Evolutionary conservation across 1,284 basidiomycete genomes (phyloP), one percentile per base, ranked within the genome.

Genomic region (Leccinum colubrinum): DNA sequence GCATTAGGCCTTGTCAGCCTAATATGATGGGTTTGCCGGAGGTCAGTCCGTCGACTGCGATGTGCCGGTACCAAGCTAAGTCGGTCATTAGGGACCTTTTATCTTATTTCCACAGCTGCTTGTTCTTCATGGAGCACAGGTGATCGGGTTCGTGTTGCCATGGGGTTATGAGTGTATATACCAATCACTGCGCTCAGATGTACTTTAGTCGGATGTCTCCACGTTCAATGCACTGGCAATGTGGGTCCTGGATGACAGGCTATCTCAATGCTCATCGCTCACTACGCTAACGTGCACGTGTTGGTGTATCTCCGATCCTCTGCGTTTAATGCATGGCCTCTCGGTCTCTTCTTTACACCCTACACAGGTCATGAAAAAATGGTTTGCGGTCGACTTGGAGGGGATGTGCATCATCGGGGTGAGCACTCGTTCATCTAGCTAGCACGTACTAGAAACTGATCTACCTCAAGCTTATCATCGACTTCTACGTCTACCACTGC

Each of bases 401-500:
- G 52, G 58, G 14, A 74, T 55, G 2, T 73, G 64, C 12, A 66
- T 59, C 11, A 56, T 70, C 7, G 71, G 71, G 39, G 71, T 73
- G 54, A 64, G 69, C 50, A n/a, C 22, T 15, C 15, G 9, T 55
- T 7, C 2, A 4, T 27, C 2, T 3, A 3, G 5, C 39, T 6
- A 4, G 9, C 27, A 14, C 17, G 30, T 33, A 33, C 8, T 15
- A 25, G 3, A 14, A 8, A 20, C 60, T 74, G 48, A 72, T 20
- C 8, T n/a, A 1, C 33, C 0, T 5, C 11, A 43, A 75, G 71
- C 62, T 73, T 27, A 3, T 72, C 22, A 68, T 73, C 39, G 73
- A 73, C 61, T 70, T 74, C 27, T 63, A 71, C 41, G 72, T 73
- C 41, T 75, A 75, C 37, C 20, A 66, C 73, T 72, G 27, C 58